Evolutionary conservation across 257 asterid species (phyloP).

Genomic region (Solanum etuberosum): DNA sequence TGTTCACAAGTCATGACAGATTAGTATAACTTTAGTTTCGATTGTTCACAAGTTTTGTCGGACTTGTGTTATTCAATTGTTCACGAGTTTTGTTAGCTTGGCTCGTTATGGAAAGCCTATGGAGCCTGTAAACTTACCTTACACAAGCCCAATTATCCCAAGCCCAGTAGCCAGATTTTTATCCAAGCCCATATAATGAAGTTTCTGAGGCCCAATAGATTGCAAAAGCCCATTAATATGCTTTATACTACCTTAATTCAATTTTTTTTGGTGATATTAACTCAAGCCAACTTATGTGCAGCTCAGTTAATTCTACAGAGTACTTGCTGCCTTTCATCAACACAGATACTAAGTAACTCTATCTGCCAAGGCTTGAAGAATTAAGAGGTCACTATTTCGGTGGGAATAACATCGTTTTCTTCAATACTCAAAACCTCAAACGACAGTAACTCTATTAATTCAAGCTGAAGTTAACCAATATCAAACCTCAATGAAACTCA

Average conservation of each 20-base stretch:
- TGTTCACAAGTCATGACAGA: not conserved
- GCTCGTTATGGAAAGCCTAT: not conserved
- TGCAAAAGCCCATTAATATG: not conserved
- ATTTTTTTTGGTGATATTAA: not conserved
- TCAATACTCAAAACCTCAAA: not conserved
- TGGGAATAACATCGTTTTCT: not conserved
- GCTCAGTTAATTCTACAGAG: not conserved
- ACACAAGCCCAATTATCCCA: not conserved
- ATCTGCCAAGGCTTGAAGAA: not conserved
- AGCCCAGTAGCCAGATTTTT: not conserved
- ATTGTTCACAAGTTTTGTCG: not conserved
- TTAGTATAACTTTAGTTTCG: not conserved
- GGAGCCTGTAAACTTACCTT: not conserved
- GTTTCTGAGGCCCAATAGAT: not conserved
- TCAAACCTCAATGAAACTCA: not conserved
- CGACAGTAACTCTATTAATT: not conserved
- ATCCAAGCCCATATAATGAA: not conserved
- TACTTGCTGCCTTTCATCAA: not conserved
- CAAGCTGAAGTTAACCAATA: not conserved
- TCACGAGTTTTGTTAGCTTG: not conserved
- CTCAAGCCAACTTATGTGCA: not conserved
- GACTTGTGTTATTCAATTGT: not conserved
- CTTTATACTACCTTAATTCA: not conserved
- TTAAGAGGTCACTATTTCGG: not conserved
- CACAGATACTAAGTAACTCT: not conserved